Evolutionary conservation across 192 early-diverging fungal genomes (phyloP).

Genomic region (Coemansia sp.): DNA sequence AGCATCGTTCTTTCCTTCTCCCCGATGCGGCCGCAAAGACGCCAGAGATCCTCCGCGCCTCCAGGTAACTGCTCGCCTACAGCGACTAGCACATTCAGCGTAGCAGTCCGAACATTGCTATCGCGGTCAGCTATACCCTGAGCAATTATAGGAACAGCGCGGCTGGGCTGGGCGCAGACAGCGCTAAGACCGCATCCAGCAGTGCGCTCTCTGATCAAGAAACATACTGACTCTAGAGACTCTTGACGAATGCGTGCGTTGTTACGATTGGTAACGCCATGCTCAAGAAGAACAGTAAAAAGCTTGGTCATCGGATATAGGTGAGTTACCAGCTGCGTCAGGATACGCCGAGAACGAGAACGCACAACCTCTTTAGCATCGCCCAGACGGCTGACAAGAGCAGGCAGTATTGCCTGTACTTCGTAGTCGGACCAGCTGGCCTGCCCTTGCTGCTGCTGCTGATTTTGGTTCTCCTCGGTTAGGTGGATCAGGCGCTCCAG

Average conservation of each 20-base stretch:
- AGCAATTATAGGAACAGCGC: conserved; percentile 70
- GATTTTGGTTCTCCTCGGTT: conserved; percentile 62
- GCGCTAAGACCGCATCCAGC: conserved; percentile 39
- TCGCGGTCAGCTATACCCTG: conserved; percentile 78
- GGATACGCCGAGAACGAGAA: conserved; percentile 60
- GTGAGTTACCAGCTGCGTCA: conserved; percentile 70
- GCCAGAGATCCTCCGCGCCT: conserved; percentile 71
- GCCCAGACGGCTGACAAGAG: conserved; percentile 65
- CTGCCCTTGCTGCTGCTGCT: conserved; percentile 14
- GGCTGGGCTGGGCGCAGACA: conserved; percentile 59
- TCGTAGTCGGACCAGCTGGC: conserved; percentile 74
- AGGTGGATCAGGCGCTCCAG: conserved; percentile 71
- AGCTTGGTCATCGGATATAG: conserved; percentile 80
- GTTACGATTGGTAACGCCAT: conserved; percentile 67
- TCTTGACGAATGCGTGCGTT: conserved; percentile 80
- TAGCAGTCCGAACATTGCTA: conserved; percentile 76
- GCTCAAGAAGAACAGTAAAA: conserved; percentile 67
- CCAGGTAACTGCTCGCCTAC: conserved; percentile 67
- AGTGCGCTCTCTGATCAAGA: conserved; percentile 63
- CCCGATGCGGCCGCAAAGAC: conserved; percentile 65
- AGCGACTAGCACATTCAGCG: conserved; percentile 69
- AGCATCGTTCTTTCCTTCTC: conserved; percentile 84
- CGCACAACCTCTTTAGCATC: conserved; percentile 85
- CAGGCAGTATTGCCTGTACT: conserved; percentile 72
- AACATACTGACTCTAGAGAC: conserved; percentile 76